Base-by-base conservation (phyloP, 2,329 filamentous ascomycete species). In the Thelonectria rubi region DNA sequence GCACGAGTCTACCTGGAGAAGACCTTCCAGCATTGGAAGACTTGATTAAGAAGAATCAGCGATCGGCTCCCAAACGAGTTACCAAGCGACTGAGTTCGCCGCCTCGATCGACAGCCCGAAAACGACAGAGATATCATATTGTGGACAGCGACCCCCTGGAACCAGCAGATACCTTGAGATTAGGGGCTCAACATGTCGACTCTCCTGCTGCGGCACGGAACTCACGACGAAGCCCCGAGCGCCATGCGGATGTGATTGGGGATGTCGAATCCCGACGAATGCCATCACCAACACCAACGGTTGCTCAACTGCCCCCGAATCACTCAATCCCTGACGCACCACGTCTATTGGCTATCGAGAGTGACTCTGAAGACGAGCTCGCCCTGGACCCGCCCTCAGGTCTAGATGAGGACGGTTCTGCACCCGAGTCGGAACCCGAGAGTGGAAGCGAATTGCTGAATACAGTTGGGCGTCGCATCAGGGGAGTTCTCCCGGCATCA, bases 401-500 rank as follows among this genome's bases (percentile, higher is more conserved):
- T 14, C 50, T 42, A 4, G 58, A 60, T 17, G 14, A 58, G 6
- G 64, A 62, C 18, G 62, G 55, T 24, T 61, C 55, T 17, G 72
- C 66, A 17, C 65, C 66, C 8, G 73, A 72, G n/a, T 66, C 70
- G 3, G 71, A 68, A n/a, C 76, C 77, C 10, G 75, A 76, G 37
- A 80, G 76, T 51, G 82, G 81, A 3, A 76, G 76, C 2, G 80
- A 84, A 21, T 69, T 76, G 12, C 77, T 76, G n/a, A 73, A 78
- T 24, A 72, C 69, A 18, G 76, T 79, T 58, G 77, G 78, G 37
- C 81, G 75, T 54, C 79, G 80, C 53, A 86, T 90, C 49, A 81
- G 81, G 55, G 87, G 87, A 20, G 87, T 90, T 8, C 79, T 90
- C 46, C 88, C 88, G 40, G 88, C 88, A n/a, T 90, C 88, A 6